phyloP scores from a whole-genome alignment of 129 eudicot genomes.

The Ambrosia artemisiifolia region DNA sequence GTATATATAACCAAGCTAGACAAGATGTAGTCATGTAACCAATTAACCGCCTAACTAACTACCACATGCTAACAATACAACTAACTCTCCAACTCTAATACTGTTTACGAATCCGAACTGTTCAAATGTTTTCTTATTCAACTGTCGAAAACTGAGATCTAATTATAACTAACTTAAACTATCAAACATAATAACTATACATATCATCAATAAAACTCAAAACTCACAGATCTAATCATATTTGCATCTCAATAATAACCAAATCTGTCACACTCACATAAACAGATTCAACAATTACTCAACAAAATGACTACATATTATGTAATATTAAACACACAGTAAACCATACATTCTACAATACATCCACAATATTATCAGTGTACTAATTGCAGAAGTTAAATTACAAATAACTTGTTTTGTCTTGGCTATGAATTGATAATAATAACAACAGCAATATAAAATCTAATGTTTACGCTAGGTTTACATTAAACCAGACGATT shows the following conservation, averaged over 20 bases:
- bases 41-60: no score
- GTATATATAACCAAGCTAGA: no score
- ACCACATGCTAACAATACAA: no score
- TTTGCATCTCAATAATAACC: neutral
- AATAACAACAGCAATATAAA: neutral
- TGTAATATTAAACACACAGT: slow-evolving; percentile 15
- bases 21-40: no score
- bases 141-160: slow-evolving; percentile 15
- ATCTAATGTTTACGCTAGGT: slow-evolving; percentile 10
- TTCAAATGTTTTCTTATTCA: neutral
- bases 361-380: neutral
- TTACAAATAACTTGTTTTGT: no score
- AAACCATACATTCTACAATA: slow-evolving; percentile 11
- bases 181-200: slow-evolving; percentile 4
- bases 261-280: slow-evolving; percentile 1
- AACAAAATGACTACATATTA: neutral
- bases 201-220: slow-evolving; percentile 6
- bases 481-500: slow-evolving; percentile 5
- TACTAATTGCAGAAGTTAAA: slow-evolving; percentile 12
- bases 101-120: no score
- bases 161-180: slow-evolving; percentile 8
- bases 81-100: no score
- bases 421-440: no score
- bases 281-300: slow-evolving; percentile 13
- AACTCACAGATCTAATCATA: slow-evolving; percentile 24